A percentile compares a stretch with the other conserved stretches of the same genome.
These are phyloP conservation scores for Polygonum aviculare DNA, from an alignment of 148 eudicot species.

Conservation along the genomic window DNA sequence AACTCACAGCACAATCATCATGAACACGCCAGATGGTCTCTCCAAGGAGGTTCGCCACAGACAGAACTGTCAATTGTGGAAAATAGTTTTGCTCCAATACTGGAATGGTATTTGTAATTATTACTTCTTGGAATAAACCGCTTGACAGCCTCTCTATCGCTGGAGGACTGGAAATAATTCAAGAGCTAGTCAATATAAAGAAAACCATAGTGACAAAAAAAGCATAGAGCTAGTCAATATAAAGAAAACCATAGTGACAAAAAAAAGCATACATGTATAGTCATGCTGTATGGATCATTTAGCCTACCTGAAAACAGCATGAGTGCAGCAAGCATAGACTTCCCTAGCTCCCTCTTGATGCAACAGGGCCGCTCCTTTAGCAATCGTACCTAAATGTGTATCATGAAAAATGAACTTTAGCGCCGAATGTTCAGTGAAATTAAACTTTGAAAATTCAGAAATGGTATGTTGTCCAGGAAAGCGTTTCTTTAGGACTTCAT, in stretches of 20 bases:
- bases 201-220: background rate
- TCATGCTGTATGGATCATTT: constrained; percentile 4
- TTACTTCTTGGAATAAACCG: constrained; percentile 90
- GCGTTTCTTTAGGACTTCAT: background rate
- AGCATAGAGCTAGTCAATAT: background rate
- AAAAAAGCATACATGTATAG: background rate
- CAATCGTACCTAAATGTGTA: constrained; percentile 55
- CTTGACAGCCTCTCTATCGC: constrained; percentile 85
- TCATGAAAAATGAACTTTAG: background rate
- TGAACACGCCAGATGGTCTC: constrained; percentile 97
- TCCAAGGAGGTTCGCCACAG: constrained; percentile 87
- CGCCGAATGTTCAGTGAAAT: background rate
- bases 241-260: background rate
- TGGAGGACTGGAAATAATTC: constrained; percentile 56
- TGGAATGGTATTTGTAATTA: constrained; percentile 84
- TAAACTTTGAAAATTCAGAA: background rate
- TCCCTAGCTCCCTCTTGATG: constrained; percentile 66
- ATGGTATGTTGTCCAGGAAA: background rate
- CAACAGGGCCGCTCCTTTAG: constrained; percentile 71
- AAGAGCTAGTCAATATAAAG: background rate
- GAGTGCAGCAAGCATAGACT: constrained; percentile 70
- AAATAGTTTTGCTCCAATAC: constrained; percentile 73
- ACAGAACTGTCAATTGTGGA: constrained; percentile 80
- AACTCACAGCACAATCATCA: constrained; percentile 83
- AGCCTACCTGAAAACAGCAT: constrained; percentile 64